These are phyloP conservation scores for Aspergillus neotritici DNA, from an alignment of 2,329 filamentous ascomycete genomes.

Conservation along the genomic window DNA sequence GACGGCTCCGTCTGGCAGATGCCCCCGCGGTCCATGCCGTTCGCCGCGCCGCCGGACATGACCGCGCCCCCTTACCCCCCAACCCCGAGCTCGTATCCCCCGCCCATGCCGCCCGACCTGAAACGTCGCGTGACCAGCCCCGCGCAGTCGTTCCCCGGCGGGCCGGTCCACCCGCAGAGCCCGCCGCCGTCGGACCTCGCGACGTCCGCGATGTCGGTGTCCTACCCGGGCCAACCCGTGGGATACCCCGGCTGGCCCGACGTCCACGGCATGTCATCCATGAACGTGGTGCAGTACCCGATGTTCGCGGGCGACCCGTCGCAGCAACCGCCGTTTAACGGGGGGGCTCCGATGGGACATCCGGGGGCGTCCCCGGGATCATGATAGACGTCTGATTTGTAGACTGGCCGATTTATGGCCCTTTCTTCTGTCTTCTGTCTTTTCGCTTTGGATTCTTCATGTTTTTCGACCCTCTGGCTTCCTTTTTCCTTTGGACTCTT, in stretches of 20 bases:
- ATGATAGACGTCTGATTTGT: too few species aligned
- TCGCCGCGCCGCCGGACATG: conserved; percentile 29
- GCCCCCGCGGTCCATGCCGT: conserved; percentile 31
- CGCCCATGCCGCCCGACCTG: conserved; percentile 27
- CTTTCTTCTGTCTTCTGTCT: too few species aligned
- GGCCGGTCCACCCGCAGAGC: conserved; percentile 20
- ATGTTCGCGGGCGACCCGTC: conserved; percentile 26
- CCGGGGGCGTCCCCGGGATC: conserved; percentile 22
- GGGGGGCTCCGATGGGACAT: conserved; percentile 28
- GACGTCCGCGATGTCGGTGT: conserved; percentile 22
- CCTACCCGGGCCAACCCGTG: conserved; percentile 27
- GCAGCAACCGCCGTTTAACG: conserved; percentile 23
- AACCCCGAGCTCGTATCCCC: conserved; percentile 25
- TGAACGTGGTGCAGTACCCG: conserved; percentile 30
- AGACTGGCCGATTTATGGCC: neutral
- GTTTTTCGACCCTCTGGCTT: too few species aligned
- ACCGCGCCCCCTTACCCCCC: conserved; percentile 13
- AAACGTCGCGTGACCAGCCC: conserved; percentile 36
- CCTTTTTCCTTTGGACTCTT: conserved; percentile 12
- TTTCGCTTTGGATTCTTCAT: neutral
- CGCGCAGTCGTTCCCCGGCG: conserved; percentile 21
- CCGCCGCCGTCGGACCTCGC: conserved; percentile 24
- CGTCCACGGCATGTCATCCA: conserved; percentile 23
- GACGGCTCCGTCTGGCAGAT: conserved; percentile 35
- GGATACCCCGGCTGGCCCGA: conserved; percentile 27